Conservation (phyloP, 108 stramenopile species). For the Nannochloropsis oceanica region DNA sequence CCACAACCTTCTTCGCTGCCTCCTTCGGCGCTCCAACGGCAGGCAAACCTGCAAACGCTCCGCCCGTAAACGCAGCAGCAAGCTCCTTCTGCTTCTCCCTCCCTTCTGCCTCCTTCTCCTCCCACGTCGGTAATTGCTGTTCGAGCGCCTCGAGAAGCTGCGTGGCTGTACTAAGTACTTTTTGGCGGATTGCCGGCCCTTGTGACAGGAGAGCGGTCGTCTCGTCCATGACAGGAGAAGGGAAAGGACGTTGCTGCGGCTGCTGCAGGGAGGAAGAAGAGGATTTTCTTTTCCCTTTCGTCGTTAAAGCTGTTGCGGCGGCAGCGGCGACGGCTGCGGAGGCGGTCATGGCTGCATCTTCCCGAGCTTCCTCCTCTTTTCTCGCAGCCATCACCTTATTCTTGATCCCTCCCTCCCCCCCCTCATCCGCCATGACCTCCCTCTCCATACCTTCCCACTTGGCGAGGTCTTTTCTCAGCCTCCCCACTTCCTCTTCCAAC, state of each 20-base stretch:
- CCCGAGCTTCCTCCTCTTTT: background rate
- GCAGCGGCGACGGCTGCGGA: background rate
- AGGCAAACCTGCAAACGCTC: background rate
- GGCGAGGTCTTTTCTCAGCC: background rate
- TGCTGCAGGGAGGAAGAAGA: too few species aligned
- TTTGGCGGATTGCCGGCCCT: background rate
- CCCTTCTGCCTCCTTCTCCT: background rate
- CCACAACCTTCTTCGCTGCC: background rate
- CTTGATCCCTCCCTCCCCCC: background rate
- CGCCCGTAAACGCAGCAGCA: background rate
- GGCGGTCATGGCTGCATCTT: background rate
- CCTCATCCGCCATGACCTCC: background rate
- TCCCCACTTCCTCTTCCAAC: background rate
- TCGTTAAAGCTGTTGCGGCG: too few species aligned
- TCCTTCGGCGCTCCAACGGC: background rate
- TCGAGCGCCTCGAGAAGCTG: background rate
- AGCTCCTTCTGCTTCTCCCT: background rate
- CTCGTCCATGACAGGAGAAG: background rate
- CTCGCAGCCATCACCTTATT: background rate
- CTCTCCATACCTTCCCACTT: background rate
- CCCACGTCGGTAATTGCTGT: background rate
- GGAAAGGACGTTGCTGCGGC: background rate
- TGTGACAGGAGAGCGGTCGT: background rate
- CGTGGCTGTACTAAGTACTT: background rate
- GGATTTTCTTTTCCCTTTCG: too few species aligned